Conservation (phyloP, 2,329 filamentous ascomycete genomes). For the Sporothrix variecibatus region DNA sequence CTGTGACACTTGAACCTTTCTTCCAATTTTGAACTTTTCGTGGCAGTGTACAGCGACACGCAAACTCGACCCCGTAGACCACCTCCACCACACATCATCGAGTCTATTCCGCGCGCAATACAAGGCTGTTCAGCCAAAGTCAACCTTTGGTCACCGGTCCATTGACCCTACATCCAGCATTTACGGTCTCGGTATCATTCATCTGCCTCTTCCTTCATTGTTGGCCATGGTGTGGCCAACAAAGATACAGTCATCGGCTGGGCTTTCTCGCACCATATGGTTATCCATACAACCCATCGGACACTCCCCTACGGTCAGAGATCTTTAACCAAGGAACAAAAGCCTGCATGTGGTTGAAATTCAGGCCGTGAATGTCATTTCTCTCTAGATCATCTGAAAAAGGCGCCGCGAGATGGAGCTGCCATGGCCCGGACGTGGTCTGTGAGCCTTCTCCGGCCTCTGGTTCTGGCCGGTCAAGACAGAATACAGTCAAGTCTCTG, state of each 20-base stretch:
- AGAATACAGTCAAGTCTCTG: background rate
- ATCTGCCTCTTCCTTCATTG: background rate
- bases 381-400: background rate
- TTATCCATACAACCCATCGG: too few relatives aligned
- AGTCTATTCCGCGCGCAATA: background rate
- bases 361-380: background rate
- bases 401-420: background rate
- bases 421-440: background rate
- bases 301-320: background rate
- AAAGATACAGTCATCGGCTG: background rate
- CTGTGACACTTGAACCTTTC: background rate
- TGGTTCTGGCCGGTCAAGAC: slow-evolving; percentile 2
- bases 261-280: background rate
- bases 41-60: background rate
- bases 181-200: too few relatives aligned
- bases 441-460: background rate
- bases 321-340: background rate
- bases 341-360: background rate
- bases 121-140: background rate
- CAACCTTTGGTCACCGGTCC: background rate
- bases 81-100: background rate
- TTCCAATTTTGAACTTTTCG: background rate
- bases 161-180: background rate
- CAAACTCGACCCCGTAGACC: background rate
- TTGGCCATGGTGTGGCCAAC: background rate